Conservation (phyloP, 2,329 filamentous ascomycete species). For the Colletotrichum lentis region DNA sequence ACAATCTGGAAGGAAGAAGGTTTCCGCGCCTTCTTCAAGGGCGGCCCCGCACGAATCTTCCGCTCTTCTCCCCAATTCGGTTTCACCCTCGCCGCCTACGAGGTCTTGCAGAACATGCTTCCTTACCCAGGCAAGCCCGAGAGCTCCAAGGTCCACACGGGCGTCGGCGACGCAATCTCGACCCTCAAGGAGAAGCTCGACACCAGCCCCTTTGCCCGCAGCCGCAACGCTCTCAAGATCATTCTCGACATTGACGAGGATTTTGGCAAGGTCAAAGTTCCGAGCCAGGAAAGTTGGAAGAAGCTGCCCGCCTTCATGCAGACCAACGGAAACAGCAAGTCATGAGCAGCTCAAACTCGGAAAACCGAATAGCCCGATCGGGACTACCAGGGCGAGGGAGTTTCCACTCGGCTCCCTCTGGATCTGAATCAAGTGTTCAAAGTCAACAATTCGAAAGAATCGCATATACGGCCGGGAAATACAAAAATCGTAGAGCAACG, state of each 20-base stretch:
- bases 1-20: constrained; percentile 92
- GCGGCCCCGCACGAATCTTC: constrained; percentile 91
- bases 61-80: constrained; percentile 97
- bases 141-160: constrained; percentile 61
- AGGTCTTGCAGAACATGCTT: constrained; percentile 82
- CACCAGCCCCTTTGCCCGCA: constrained; percentile 64
- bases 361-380: background rate
- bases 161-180: constrained; percentile 69
- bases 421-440: constrained; percentile 14
- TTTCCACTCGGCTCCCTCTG: background rate
- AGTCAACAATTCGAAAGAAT: constrained; percentile 9
- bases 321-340: constrained; percentile 15
- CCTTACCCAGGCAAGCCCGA: constrained; percentile 77
- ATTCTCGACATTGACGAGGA: constrained; percentile 94
- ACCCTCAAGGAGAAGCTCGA: constrained; percentile 69
- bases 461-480: constrained; percentile 29
- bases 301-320: constrained; percentile 59
- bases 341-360: constrained; percentile 3
- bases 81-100: constrained; percentile 95
- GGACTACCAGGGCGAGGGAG: background rate
- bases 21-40: constrained; percentile 98
- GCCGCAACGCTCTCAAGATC: constrained; percentile 92
- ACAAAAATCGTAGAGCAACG: constrained; percentile 31
- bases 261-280: constrained; percentile 79
- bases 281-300: constrained; percentile 62